These are phyloP conservation scores for Coemansia sp. DNA, from an alignment of 192 early-diverging fungal genomes.

Conservation along the genomic window DNA sequence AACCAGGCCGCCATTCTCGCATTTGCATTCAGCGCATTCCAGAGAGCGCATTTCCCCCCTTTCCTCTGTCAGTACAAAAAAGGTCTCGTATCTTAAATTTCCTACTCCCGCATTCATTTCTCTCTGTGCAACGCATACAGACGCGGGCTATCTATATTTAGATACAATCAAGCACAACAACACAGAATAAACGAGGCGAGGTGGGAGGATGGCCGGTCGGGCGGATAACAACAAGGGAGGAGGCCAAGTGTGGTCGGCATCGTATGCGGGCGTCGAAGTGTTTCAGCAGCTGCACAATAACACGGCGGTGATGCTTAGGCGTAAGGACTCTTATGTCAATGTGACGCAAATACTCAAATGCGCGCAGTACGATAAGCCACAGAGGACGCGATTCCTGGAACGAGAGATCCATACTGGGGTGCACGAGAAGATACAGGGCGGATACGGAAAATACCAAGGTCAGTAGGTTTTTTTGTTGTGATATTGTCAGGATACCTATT, in stretches of 20 bases:
- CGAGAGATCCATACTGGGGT: constrained; percentile 74
- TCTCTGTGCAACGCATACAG: neutral
- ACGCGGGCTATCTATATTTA: constrained; percentile 7
- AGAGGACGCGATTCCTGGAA: constrained; percentile 87
- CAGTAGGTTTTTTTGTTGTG: constrained; percentile 19
- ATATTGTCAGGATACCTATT: neutral
- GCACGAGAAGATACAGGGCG: constrained; percentile 95
- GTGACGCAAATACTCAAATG: constrained; percentile 94
- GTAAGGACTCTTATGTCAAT: constrained; percentile 81
- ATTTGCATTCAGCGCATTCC: neutral
- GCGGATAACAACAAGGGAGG: constrained; percentile 4
- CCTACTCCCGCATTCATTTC: neutral
- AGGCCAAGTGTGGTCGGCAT: constrained; percentile 53
- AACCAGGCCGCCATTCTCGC: neutral
- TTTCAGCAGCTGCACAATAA: constrained; percentile 76
- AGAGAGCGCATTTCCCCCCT: neutral
- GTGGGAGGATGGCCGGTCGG: neutral
- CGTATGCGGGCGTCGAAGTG: constrained; percentile 69
- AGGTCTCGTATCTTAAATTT: neutral
- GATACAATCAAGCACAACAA: constrained; percentile 11
- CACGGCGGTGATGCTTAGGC: constrained; percentile 78
- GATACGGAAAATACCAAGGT: constrained; percentile 94
- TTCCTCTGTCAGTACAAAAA: neutral
- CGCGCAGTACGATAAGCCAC: constrained; percentile 83
- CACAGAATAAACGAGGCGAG: neutral